A percentile compares a stretch with the other conserved stretches of the same genome.
These are phyloP conservation scores for Olyra latifolia DNA, from an alignment of 176 grass and related monocot species.

Conservation along the genomic window DNA sequence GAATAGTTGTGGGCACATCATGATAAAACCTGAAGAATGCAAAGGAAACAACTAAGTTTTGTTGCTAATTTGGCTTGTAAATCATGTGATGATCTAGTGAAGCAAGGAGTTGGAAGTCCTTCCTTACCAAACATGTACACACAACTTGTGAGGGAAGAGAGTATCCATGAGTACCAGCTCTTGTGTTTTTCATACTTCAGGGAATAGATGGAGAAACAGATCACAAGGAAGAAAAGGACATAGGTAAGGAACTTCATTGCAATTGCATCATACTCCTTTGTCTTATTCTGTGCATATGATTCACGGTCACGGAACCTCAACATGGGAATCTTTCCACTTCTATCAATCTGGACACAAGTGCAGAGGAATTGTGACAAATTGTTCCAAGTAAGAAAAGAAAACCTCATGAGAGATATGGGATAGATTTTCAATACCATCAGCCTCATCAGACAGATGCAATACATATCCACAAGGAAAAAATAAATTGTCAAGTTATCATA, in stretches of 20 bases:
- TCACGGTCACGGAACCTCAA: constrained; percentile 84
- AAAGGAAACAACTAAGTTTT: neutral
- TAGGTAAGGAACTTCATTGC: constrained; percentile 97
- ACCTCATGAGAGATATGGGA: neutral
- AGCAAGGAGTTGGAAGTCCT: neutral
- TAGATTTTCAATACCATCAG: constrained; percentile 5
- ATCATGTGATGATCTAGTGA: neutral
- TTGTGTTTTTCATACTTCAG: constrained; percentile 91
- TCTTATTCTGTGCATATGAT: constrained; percentile 96
- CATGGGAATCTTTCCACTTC: constrained; percentile 84
- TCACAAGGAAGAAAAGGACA: constrained; percentile 76
- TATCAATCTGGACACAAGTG: constrained; percentile 68
- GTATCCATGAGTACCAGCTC: constrained; percentile 99
- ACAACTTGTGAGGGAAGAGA: constrained; percentile 95
- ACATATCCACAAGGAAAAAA: constrained; percentile 19
- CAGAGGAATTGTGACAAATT: neutral
- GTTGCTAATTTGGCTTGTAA: neutral
- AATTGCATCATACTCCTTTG: constrained; percentile 96
- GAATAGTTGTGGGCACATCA: constrained; percentile 99
- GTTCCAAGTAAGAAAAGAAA: neutral
- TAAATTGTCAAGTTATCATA: constrained; percentile 9
- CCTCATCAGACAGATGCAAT: constrained; percentile 4
- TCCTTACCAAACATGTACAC: constrained; percentile 99
- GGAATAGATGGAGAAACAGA: constrained; percentile 79
- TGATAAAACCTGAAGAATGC: constrained; percentile 82